Evolutionary conservation across 2,329 filamentous ascomycete genomes (phyloP), one percentile per base, ranked within the genome.

Genomic region (Aspergillus pseudoviridinutans): DNA sequence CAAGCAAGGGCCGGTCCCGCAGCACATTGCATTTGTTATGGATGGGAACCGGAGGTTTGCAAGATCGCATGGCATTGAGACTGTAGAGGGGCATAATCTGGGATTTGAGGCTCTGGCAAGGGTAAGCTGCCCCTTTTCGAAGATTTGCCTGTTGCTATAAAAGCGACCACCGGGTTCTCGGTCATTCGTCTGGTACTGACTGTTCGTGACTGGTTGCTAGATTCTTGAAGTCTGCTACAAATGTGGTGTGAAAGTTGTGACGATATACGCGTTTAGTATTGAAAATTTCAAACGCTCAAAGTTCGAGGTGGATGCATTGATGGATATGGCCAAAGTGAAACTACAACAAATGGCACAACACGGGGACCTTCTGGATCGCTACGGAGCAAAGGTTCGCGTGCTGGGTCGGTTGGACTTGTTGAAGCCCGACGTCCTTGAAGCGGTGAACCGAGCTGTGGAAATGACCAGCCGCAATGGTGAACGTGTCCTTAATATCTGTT

Each of bases 1-100:
- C 54, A 88, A 88, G 70, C 93, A 97, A 76, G 94, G 94, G 0
- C 91, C 92, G 1, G 88, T 99, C 55, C 94, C 94, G 9, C 87
- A 91, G 69, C 94, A 99, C 84, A 86, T 99, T 59, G 94, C 94
- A n/a, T 99, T 99, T 71, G 93, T 97, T 66, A 99, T 99, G 94
- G 94, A 99, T 73, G 94, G 94, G 56, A 99, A 99, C 77, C 82
- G 94, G 68, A 88, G 94, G 49, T 99, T 95, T 78, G 94, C 94
- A 14, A 84, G 90, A 60, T 89, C 83, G 61, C 91, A 94, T 77
- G 87, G 93, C 63, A 96, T 99, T 72, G 94, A 99, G 79, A 96
- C 92, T 0, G 87, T 97, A 35, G 93, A 99, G 76, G 94, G 94
- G 25, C 94, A 99, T 73, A 92, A 96, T 72, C 79, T 96, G 66